Evolutionary conservation across 148 eudicot genomes (phyloP).

Genomic region (Vaccinium vitisidaea): DNA sequence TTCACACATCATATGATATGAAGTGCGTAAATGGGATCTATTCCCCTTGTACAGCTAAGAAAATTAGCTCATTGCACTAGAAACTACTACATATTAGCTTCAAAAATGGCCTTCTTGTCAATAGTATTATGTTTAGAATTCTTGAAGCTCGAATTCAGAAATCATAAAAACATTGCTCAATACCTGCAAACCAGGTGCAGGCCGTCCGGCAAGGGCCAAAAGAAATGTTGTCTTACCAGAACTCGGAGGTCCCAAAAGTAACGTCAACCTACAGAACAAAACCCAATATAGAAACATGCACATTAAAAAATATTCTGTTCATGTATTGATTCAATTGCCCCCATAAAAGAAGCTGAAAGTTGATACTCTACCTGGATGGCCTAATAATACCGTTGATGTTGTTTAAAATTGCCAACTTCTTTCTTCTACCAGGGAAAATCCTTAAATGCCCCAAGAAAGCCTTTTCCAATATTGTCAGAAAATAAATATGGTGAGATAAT

Average conservation of each 20-base stretch:
- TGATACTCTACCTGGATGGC: slow-evolving; percentile 66
- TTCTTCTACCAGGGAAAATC: slow-evolving; percentile 54
- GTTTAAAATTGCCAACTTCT: slow-evolving; percentile 56
- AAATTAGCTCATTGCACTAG: slow-evolving; percentile 2
- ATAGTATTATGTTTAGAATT: slow-evolving; percentile 4
- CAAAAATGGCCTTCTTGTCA: neutral
- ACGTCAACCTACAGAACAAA: slow-evolving; percentile 58
- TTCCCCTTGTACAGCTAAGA: neutral
- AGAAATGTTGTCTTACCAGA: slow-evolving; percentile 93
- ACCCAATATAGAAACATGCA: neutral
- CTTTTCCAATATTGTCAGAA: slow-evolving; percentile 29
- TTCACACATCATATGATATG: neutral
- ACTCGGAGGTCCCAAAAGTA: slow-evolving; percentile 96
- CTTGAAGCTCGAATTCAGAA: neutral
- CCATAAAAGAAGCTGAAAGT: neutral
- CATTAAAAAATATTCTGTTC: neutral
- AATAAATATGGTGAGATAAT: slow-evolving; percentile 20
- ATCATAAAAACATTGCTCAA: neutral
- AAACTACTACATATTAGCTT: neutral
- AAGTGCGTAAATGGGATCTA: neutral
- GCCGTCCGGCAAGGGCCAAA: slow-evolving; percentile 88
- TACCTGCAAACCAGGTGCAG: slow-evolving; percentile 69
- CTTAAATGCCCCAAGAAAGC: slow-evolving; percentile 57
- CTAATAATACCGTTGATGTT: slow-evolving; percentile 73
- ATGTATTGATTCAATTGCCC: neutral